Evolutionary conservation across 2,329 filamentous ascomycete genomes (phyloP), one percentile per base, ranked within the genome.

Genomic region (Aspergillus neotritici): DNA sequence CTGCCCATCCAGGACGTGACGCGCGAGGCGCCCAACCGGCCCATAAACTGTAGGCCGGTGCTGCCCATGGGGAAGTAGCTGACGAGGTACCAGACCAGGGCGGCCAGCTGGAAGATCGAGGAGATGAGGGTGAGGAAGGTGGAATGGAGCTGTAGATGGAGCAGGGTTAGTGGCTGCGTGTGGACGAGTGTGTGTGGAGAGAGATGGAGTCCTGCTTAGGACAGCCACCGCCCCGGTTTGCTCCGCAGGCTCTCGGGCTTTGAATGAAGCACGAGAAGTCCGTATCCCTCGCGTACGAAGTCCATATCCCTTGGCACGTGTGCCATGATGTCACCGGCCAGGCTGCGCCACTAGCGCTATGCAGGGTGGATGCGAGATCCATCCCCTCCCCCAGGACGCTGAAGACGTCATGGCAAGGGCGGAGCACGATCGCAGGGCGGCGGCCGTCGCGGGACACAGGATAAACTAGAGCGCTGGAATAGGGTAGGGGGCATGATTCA

Each of bases 21-120:
- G 61, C 90, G 80, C 61, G 83, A 84, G 14, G 85, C 87, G 15
- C 91, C 93, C 62, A 95, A 93, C 3, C 82, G 82, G 34, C 89
- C 87, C 45, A 89, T 89, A 54, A 95, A 80, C 47, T 91, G 84
- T 53, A 98, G 71, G 33, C 93, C 88, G 43, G 84, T 86, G 44
- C 86, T 87, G 32, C 93, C 93, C 90, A 97, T 95, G 17, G 93
- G 93, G 60, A 97, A 97, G 68, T 98, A 98, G 69, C 87, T 94
- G 66, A 97, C 83, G 36, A 96, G 76, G 70, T 97, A 97, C 91
- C 91, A 97, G 36, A 87, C 53, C 51, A 97, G 74, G 50, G 85
- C 86, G 41, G 83, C 82, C 42, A 97, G 75, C 65, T 98, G 93
- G 55, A 90, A 72, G 47, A 96, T 76, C 49, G 87, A 83, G 15